These are phyloP conservation scores for Rickenella mellea DNA, from an alignment of 768 basidiomycete species.

Conservation along the genomic window DNA sequence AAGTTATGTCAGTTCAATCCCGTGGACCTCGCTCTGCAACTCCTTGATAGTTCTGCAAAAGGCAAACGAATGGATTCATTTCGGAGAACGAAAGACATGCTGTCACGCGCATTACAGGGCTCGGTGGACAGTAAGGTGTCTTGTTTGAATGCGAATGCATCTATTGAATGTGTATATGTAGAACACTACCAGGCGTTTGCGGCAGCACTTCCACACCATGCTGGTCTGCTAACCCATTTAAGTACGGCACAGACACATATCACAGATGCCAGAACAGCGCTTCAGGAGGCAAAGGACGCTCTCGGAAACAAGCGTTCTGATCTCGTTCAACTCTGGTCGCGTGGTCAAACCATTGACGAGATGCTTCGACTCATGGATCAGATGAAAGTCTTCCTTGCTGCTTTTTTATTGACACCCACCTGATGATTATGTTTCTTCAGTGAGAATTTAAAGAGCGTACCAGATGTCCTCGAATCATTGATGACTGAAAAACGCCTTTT, in stretches of 20 bases:
- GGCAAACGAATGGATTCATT: slow-evolving; percentile 77
- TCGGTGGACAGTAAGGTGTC: slow-evolving; percentile 72
- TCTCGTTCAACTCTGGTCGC: slow-evolving; percentile 80
- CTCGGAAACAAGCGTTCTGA: slow-evolving; percentile 79
- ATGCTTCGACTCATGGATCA: slow-evolving; percentile 93
- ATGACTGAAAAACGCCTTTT: slow-evolving; percentile 92
- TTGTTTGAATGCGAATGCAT: slow-evolving; percentile 7
- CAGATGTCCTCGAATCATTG: slow-evolving; percentile 86
- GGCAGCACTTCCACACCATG: slow-evolving; percentile 86
- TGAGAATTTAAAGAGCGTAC: slow-evolving; percentile 83
- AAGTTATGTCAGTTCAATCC: slow-evolving; percentile 67
- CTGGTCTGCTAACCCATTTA: slow-evolving; percentile 65
- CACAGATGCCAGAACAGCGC: slow-evolving; percentile 51
- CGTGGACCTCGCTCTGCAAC: slow-evolving; percentile 84
- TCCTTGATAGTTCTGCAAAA: slow-evolving; percentile 66
- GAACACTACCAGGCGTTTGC: slow-evolving; percentile 93
- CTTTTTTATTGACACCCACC: slow-evolving; percentile 4
- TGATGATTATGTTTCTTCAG: slow-evolving; percentile 30
- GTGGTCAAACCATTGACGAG: slow-evolving; percentile 88
- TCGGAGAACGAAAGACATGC: slow-evolving; percentile 60
- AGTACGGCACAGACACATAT: slow-evolving; percentile 68
- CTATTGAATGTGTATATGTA: slow-evolving; percentile 19
- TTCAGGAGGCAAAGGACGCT: slow-evolving; percentile 74
- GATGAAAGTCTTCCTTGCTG: slow-evolving; percentile 50
- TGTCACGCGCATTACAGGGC: slow-evolving; percentile 74